Base-by-base conservation (phyloP, 2,329 filamentous ascomycete species). In the Penicillium sp. region DNA sequence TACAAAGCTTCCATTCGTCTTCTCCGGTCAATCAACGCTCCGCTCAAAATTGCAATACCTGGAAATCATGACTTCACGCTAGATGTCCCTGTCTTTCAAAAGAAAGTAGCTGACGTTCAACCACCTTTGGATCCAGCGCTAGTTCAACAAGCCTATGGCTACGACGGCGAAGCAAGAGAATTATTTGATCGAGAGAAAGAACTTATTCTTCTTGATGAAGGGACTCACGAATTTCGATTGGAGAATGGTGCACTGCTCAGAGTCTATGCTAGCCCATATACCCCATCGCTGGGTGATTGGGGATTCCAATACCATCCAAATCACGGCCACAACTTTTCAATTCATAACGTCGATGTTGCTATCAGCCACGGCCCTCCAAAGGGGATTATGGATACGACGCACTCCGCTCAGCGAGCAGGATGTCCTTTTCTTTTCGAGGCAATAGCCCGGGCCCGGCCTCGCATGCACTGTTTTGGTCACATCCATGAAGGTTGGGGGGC, bases 361-460 rank as follows among this genome's bases (percentile, higher is more conserved):
- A 67, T 78, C 13, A 78, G 75, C 0, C 75, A 80, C 39, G 74
- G 76, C 0, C 76, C 75, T 2, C 74, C 75, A 0, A 58, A 49
- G 6, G 73, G 73, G 2, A 57, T 80, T 1, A 55, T 77, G 33
- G 75, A 80, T 50, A 45, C 51, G 2, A 65, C 65, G 6, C 38
- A 50, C 2, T 46, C 38, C 6, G 44, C 40, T n/a, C 32, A 60
- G 15, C 51, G 55, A 23, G 58, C 57, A 17, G 64, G 62, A 3
- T 65, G 60, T 36, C 41, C 54, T 4, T 39, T 20, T 27, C 34
- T 45, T 12, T 48, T 48, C 9, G 34, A 42, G 18, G 36, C 42
- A 1, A 34, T 48, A 32, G 54, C 58, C n/a, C 50, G 46, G 30
- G 43, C 52, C 5, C 45, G 59, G 32, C 63, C 63, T 5, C 55